phyloP scores from a whole-genome alignment of 2,329 filamentous ascomycete species.

The Sporothrix luriei region DNA sequence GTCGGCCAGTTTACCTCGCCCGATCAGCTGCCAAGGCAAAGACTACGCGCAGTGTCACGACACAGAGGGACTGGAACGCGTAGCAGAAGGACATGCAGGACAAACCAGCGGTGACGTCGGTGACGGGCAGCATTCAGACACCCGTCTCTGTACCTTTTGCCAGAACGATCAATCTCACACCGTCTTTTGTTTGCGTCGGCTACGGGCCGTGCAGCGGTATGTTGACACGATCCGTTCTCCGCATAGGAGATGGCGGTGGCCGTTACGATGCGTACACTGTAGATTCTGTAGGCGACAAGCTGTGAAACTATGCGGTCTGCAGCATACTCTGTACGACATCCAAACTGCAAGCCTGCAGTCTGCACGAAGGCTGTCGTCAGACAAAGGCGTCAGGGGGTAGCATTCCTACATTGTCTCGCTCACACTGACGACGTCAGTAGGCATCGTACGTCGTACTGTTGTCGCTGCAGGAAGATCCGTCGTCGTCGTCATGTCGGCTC shows the following conservation, averaged over 20 bases:
- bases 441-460: background rate
- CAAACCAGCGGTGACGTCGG: no score
- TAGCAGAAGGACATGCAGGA: background rate
- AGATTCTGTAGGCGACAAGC: background rate
- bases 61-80: no score
- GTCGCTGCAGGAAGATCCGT: no score
- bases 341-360: slow-evolving; percentile 10
- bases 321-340: background rate
- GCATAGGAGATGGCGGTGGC: slow-evolving; percentile 2
- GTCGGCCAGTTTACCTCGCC: background rate
- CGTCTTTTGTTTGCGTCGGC: background rate
- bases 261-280: background rate
- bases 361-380: no score
- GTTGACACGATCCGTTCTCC: background rate
- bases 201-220: background rate
- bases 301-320: background rate
- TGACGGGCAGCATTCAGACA: background rate
- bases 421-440: no score
- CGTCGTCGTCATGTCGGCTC: slow-evolving; percentile 7
- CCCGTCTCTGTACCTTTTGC: background rate
- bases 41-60: background rate
- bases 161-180: background rate
- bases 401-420: no score
- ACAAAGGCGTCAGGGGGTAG: no score
- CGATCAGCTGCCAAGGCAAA: no score